Conservation (phyloP, 805 yeast species). For the Candida orba region DNA sequence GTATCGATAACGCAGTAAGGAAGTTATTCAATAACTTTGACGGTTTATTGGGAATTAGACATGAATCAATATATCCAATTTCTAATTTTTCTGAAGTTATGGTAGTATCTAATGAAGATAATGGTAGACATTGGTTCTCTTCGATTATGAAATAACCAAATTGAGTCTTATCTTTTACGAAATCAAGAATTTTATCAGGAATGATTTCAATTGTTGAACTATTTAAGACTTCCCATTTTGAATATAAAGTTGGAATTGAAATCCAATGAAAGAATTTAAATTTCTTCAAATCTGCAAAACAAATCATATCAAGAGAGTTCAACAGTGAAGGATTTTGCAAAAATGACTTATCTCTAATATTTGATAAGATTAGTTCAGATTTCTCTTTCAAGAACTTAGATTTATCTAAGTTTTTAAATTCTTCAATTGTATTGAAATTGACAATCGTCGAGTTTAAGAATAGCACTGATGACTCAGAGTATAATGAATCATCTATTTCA, state of each 20-base stretch:
- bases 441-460: slow-evolving; percentile 34
- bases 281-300: slow-evolving; percentile 85
- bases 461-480: slow-evolving; percentile 17
- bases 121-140: slow-evolving; percentile 11
- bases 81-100: slow-evolving; percentile 2
- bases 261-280: slow-evolving; percentile 89
- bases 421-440: slow-evolving; percentile 81
- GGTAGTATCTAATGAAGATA: slow-evolving; percentile 11
- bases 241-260: slow-evolving; percentile 60
- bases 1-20: slow-evolving; percentile 36
- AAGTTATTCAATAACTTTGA: slow-evolving; percentile 55
- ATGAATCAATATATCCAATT: slow-evolving; percentile 33
- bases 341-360: slow-evolving; percentile 28
- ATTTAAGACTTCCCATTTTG: slow-evolving; percentile 36
- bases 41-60: slow-evolving; percentile 31
- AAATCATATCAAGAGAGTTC: slow-evolving; percentile 41
- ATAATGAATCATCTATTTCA: slow-evolving; percentile 6
- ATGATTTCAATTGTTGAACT: slow-evolving; percentile 4
- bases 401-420: slow-evolving; percentile 69
- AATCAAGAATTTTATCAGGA: slow-evolving; percentile 9
- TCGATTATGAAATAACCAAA: slow-evolving; percentile 24
- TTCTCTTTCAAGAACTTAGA: slow-evolving; percentile 40
- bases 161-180: slow-evolving; percentile 9
- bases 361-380: slow-evolving; percentile 26
- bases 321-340: slow-evolving; percentile 35